Evolutionary conservation across 805 yeast species (phyloP), one percentile per base, ranked within the genome.

Genomic region (Spathaspora hagerdaliae): DNA sequence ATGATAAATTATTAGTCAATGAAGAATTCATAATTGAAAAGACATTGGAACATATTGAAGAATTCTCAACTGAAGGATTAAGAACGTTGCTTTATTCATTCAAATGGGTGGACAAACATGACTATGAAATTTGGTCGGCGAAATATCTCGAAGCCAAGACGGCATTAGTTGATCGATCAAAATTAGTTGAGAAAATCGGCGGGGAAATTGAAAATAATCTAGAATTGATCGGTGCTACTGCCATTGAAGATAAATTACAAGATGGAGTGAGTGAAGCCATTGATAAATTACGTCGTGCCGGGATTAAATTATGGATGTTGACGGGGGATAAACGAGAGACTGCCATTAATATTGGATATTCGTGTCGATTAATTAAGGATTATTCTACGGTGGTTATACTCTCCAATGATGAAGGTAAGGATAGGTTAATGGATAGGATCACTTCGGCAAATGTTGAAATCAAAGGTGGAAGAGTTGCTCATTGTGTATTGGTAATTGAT

Each of bases 271-370:
- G 97, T 19, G 96, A 91, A 44, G 80, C 98, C 0, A 91, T 94
- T 51, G 97, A 89, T 47, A 90, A 89, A 58, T 74, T 94, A 41
- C 79, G 96, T 55, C 75, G 95, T 51, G 98, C 99, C 0, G 96
- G 96, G 2, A 89, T 94, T 46, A 88, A 85, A 57, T 67, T 94
- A 74, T 94, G 99, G 99, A 94, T 94, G 97, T 71, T 94, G 40
- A 94, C 99, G 0, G 99, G 99, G 38, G 99, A 94, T 62, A 95
- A 95, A 60, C 74, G 97, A 48, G 99, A 94, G 64, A 94, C 99
- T 0, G 99, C 99, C 1, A 90, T 94, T 49, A 94, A 90, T 59
- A 92, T 94, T 64, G 99, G 98, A 0, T 87, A 91, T 58, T 87
- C 99, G 6, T 94, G 99, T 64, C 82, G 89, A 32, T 71, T 94